Conservation (phyloP, 2,329 filamentous ascomycete genomes). For the Xylariaceae sp. region DNA sequence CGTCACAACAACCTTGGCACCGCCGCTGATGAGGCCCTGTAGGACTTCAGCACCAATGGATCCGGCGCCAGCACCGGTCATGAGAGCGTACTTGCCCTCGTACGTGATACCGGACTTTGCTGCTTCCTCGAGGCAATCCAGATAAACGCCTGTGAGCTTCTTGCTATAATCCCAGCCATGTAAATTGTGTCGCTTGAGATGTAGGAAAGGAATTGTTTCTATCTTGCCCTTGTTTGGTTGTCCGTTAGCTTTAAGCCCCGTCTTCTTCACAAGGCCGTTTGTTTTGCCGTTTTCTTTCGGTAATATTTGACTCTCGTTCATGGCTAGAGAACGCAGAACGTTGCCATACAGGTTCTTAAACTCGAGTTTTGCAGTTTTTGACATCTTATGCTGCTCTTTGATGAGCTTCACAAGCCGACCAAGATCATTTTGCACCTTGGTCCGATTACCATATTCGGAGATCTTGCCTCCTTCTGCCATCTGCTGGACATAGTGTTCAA, state of each 20-base stretch:
- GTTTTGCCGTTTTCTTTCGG: conserved; percentile 80
- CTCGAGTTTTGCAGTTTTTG: conserved; percentile 93
- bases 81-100: conserved; percentile 92
- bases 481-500: conserved; percentile 97
- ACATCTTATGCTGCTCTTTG: conserved; percentile 96
- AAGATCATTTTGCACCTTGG: conserved; percentile 96
- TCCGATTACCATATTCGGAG: conserved; percentile 96
- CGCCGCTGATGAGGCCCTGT: conserved; percentile 93
- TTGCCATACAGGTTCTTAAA: conserved; percentile 96
- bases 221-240: conserved; percentile 81
- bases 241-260: conserved; percentile 57
- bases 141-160: conserved; percentile 91
- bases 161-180: conserved; percentile 99
- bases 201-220: conserved; percentile 96
- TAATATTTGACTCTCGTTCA: conserved; percentile 98
- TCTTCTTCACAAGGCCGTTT: conserved; percentile 57
- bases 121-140: conserved; percentile 89
- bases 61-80: conserved; percentile 97
- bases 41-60: conserved; percentile 98
- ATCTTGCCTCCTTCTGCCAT: conserved; percentile 99
- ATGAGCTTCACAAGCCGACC: conserved; percentile 97
- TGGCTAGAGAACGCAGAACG: conserved; percentile 89
- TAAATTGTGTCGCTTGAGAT: conserved; percentile 91
- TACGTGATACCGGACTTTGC: conserved; percentile 89
- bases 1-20: conserved; percentile 95